Base-by-base conservation (phyloP, 495 filamentous ascomycete species). In the Xylaria flabelliformis region DNA sequence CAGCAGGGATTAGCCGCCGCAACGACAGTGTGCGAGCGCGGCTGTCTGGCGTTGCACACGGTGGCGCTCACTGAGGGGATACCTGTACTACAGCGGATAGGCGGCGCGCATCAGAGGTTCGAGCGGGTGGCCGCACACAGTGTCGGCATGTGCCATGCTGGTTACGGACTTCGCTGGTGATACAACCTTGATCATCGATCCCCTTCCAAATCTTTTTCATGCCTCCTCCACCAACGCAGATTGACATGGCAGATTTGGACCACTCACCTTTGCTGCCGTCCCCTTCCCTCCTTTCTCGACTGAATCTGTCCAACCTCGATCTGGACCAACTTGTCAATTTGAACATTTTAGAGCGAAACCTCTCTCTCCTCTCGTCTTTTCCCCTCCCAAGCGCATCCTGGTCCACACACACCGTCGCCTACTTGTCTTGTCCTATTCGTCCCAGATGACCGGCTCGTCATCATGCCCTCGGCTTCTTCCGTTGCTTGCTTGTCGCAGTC, bases 381-480 rank as follows among this genome's bases (percentile, higher is more conserved):
- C 51, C 29, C 53, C 24, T 36, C 46, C 29, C 19, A 58, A 41
- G 50, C 67, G 19, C 13, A 21, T 5, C n/a, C 12, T 1, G 48
- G 34, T 36, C 65, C 48, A 55, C 65, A 55, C 50, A 51, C 32
- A 56, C 65, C 65, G 21, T 67, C 50, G 15, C 15, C 65, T 44
- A 29, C 34, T 29, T 36, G 13, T 36, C 48, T 4, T 42, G 15
- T 55, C 58, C 34, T 26, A 58, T 63, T 66, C 58, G 63, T 72
- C 73, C 73, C 70, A 75, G 69, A 79, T 79, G 77, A 75, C 73
- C 44, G 70, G 77, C 46, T 53, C 64, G 44, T 50, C 73, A 67
- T 55, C 76, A 72, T 78, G 74, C 59, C 74, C 75, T 72, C 77
- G 74, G 73, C 64, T 77, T 70, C 71, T 67, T 69, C 71, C 62